These are phyloP conservation scores for Metarhizium brunneum DNA, from an alignment of 2,329 filamentous ascomycete species.

Conservation along the genomic window DNA sequence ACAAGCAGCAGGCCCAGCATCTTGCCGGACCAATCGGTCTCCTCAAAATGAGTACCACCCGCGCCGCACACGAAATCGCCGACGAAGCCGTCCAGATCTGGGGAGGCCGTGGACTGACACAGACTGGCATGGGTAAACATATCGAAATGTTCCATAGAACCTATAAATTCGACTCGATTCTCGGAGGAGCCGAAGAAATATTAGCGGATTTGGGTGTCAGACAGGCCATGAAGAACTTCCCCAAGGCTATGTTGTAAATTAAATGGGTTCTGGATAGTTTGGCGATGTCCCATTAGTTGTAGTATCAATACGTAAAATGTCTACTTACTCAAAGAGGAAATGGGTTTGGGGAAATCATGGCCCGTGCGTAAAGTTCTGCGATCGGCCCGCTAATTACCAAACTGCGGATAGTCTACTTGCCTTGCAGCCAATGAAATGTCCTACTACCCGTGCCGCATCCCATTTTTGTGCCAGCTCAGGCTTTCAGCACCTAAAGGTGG, in stretches of 20 bases:
- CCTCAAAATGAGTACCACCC: conserved; percentile 69
- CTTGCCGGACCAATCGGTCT: conserved; percentile 75
- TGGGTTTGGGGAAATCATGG: not conserved
- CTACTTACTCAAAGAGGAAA: not conserved
- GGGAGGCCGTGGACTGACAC: conserved; percentile 71
- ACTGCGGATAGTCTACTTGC: too few species aligned
- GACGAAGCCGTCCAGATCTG: conserved; percentile 82
- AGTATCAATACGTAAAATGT: not conserved
- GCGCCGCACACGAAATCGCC: conserved; percentile 72
- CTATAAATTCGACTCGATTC: conserved; percentile 71
- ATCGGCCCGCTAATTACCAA: too few species aligned
- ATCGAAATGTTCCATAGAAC: conserved; percentile 80
- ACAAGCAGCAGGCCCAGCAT: conserved; percentile 63
- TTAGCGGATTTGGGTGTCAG: conserved; percentile 72
- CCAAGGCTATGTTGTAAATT: conserved; percentile 67
- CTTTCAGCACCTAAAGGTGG: too few species aligned
- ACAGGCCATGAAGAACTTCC: conserved; percentile 77
- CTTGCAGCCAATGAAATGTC: too few species aligned
- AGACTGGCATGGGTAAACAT: conserved; percentile 72
- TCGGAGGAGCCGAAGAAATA: conserved; percentile 78
- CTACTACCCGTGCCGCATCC: too few species aligned
- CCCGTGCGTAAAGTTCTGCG: too few species aligned
- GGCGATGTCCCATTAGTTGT: not conserved
- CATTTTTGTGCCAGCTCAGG: too few species aligned
- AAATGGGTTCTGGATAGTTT: not conserved